Percentiles rank a stretch among this genome's conserved stretches.
Evolutionary conservation across 2,329 filamentous ascomycete species (phyloP).

Genomic region (Rhinocladiella mackenziei): DNA sequence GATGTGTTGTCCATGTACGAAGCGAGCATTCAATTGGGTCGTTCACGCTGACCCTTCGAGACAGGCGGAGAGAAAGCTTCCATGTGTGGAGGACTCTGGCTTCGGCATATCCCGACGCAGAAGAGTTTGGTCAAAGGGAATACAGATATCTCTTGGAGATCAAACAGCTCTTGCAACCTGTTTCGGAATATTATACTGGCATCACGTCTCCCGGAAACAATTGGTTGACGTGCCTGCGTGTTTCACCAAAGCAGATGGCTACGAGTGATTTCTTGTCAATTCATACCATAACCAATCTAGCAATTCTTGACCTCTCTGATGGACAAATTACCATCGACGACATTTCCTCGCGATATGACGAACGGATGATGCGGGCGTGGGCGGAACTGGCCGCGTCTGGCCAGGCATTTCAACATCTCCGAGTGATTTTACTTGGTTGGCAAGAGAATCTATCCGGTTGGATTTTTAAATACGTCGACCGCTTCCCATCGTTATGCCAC

Average conservation of each 20-base stretch:
- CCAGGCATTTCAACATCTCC: slow-evolving; percentile 38
- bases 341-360: slow-evolving; percentile 32
- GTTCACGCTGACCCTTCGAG: slow-evolving; percentile 3
- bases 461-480: slow-evolving; percentile 35
- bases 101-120: slow-evolving; percentile 34
- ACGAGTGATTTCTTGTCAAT: slow-evolving; percentile 39
- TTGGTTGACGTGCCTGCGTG: slow-evolving; percentile 38
- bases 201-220: slow-evolving; percentile 32
- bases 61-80: slow-evolving; percentile 33
- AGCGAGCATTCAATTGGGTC: not conserved
- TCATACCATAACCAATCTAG: slow-evolving; percentile 39
- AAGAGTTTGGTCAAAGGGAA: slow-evolving; percentile 33
- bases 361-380: slow-evolving; percentile 43
- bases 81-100: slow-evolving; percentile 45
- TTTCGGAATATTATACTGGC: slow-evolving; percentile 37
- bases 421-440: slow-evolving; percentile 36
- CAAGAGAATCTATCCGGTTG: slow-evolving; percentile 35
- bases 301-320: slow-evolving; percentile 36
- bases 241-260: slow-evolving; percentile 34
- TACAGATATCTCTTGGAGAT: slow-evolving; percentile 35
- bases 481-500: slow-evolving; percentile 37
- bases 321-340: slow-evolving; percentile 15
- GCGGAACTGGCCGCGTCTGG: slow-evolving; percentile 35
- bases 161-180: slow-evolving; percentile 31
- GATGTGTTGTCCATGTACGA: slow-evolving; percentile 37